phyloP scores from a whole-genome alignment of 352 stramenopile species.

The Phytophthora niederhauseri region DNA sequence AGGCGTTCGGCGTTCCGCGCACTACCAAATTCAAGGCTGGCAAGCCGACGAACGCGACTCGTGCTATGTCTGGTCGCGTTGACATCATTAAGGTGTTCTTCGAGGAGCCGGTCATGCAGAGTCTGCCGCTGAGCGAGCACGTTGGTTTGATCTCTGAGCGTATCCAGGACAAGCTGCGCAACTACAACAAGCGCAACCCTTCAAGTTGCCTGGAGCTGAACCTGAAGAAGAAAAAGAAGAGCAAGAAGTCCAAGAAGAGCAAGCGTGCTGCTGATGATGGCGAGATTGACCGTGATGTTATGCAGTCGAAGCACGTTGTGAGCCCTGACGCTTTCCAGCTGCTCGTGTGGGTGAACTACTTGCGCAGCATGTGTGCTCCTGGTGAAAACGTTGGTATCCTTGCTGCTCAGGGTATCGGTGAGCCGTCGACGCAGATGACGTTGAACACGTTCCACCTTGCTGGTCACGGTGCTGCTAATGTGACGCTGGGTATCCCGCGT shows the following conservation, averaged over 20 bases:
- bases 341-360: constrained; percentile 98
- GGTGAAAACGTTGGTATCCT: constrained; percentile 99
- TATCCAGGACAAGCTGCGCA: constrained; percentile 79
- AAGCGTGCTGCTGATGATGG: constrained; percentile 36
- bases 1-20: constrained; percentile 78
- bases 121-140: constrained; percentile 83
- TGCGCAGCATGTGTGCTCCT: constrained; percentile 95
- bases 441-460: constrained; percentile 99
- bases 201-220: constrained; percentile 61
- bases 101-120: constrained; percentile 89
- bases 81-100: constrained; percentile 76
- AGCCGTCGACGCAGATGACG: constrained; percentile 99
- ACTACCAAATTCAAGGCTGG: constrained; percentile 80
- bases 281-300: constrained; percentile 70
- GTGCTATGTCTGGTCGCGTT: constrained; percentile 81
- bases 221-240: constrained; percentile 58
- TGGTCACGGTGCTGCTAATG: constrained; percentile 98
- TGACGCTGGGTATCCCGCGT: constrained; percentile 99
- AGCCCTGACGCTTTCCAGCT: constrained; percentile 88
- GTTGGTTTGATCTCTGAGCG: constrained; percentile 89
- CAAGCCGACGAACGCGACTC: constrained; percentile 66
- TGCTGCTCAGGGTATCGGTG: constrained; percentile 98
- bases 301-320: constrained; percentile 81
- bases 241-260: constrained; percentile 80
- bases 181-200: constrained; percentile 84